Evolutionary conservation across 352 stramenopile species (phyloP), one percentile per base, ranked within the genome.

Genomic region (Phytophthora capsici): DNA sequence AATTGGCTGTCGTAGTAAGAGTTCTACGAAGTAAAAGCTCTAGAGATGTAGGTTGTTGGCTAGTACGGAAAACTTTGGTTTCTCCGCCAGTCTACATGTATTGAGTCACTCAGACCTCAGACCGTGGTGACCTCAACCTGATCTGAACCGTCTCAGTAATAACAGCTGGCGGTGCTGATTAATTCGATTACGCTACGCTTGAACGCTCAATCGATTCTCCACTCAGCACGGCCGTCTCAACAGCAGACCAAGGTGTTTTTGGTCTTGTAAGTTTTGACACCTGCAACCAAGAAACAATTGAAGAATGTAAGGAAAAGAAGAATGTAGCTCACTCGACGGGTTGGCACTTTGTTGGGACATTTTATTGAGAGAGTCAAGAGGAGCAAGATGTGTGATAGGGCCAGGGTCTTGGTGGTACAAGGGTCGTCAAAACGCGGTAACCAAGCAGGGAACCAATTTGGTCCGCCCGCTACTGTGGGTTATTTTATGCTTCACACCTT

Each of bases 341-440:
- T 25, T 20, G 43, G 4, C 10, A 17, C 16, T 59, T 34, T 34
- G 28, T 34, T 70, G 62, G 62, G 62, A 70, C 62, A 70, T 9
- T 34, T 34, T 14, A 34, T 14, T 34, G 28, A 14, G 12, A 34
- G 28, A 34, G 28, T 34, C 28, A 9, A 34, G 28, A 34, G 40
- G 38, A 22, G 37, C n/a, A 57, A 34, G 48, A 66, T 65, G 48
- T 57, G 61, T 71, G 63, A 67, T 63, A 71, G 56, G 48, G 55
- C 16, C 40, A 65, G 62, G 53, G 28, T 28, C 17, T n/a, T 43
- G 12, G 63, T 59, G 63, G 57, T 71, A 71, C 63, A 48, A 32
- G 17, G 41, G 57, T 71, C 63, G 57, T 61, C 48, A 43, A 20
- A 20, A 34, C 56, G 54, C 60, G 8, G 40, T 55, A 48, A 51